Conservation (phyloP, 306 rosid species). For the Hylodesmum podocarpum region DNA sequence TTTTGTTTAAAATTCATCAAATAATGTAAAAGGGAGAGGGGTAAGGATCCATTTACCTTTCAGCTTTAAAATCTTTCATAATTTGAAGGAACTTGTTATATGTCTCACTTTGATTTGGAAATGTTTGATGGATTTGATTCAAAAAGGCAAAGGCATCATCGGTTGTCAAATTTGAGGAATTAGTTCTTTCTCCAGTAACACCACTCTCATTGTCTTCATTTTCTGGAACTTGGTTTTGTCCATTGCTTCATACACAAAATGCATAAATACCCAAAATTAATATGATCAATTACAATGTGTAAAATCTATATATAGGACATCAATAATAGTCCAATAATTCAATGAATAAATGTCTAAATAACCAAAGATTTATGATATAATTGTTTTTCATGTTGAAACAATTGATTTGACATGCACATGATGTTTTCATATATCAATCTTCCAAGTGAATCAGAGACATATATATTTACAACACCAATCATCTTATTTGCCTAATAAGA, state of each 20-base stretch:
- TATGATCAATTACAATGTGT: too few species aligned
- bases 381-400: not conserved
- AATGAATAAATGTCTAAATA: not conserved
- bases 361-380: not conserved
- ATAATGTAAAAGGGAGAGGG: not conserved
- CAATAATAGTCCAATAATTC: constrained; percentile 18
- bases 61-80: constrained; percentile 93
- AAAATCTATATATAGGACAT: not conserved
- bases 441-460: not conserved
- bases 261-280: constrained; percentile 20
- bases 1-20: not conserved
- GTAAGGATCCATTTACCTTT: constrained; percentile 57
- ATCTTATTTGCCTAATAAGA: constrained; percentile 24
- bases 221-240: constrained; percentile 56
- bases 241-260: constrained; percentile 48
- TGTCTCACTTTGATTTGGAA: constrained; percentile 67
- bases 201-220: constrained; percentile 47
- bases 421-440: not conserved
- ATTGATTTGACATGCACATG: not conserved
- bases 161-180: constrained; percentile 65
- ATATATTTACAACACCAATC: constrained; percentile 2
- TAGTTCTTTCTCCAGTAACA: constrained; percentile 43
- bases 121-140: constrained; percentile 72
- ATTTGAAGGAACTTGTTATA: constrained; percentile 79
- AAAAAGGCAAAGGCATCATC: constrained; percentile 70